Percentiles rank a stretch among this genome's conserved stretches.
Evolutionary conservation across 257 asterid genomes (phyloP).

Genomic region (Nicotiana attenuata): DNA sequence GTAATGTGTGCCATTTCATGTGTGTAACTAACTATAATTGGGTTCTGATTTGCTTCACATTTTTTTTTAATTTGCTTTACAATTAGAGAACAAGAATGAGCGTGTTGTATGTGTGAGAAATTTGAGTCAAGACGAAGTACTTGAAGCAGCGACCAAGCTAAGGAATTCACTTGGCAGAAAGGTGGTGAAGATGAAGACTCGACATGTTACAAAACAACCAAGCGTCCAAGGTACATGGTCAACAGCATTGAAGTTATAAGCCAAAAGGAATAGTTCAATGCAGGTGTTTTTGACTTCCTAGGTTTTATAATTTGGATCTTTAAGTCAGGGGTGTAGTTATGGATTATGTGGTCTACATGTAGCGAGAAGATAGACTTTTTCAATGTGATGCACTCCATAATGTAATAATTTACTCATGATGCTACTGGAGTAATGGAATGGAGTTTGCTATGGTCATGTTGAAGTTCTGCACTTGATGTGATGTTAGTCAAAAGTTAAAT

Average conservation of each 20-base stretch:
- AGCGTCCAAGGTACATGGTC: conserved; percentile 94
- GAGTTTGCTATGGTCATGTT: not conserved
- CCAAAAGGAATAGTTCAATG: not conserved
- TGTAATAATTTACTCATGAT: not conserved
- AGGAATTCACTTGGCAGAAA: conserved; percentile 85
- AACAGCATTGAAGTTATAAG: conserved; percentile 46
- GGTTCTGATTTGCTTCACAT: not conserved
- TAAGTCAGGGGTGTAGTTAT: not conserved
- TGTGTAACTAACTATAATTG: too few species aligned
- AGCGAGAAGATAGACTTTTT: not conserved
- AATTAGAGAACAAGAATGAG: conserved; percentile 63
- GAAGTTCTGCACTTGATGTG: not conserved
- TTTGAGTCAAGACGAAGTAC: conserved; percentile 61
- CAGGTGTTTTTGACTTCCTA: not conserved
- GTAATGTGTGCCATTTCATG: too few species aligned
- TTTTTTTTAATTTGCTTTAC: conserved; percentile 12
- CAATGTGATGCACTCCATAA: not conserved
- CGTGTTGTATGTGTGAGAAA: conserved; percentile 73
- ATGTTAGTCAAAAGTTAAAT: too few species aligned
- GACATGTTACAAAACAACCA: conserved; percentile 67
- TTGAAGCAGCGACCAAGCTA: conserved; percentile 52
- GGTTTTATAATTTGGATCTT: not conserved
- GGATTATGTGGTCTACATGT: not conserved
- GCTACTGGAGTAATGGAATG: not conserved
- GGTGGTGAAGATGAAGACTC: conserved; percentile 72